Conservation (phyloP, 2,329 filamentous ascomycete species). For the Ceratocystiopsis minuta region DNA sequence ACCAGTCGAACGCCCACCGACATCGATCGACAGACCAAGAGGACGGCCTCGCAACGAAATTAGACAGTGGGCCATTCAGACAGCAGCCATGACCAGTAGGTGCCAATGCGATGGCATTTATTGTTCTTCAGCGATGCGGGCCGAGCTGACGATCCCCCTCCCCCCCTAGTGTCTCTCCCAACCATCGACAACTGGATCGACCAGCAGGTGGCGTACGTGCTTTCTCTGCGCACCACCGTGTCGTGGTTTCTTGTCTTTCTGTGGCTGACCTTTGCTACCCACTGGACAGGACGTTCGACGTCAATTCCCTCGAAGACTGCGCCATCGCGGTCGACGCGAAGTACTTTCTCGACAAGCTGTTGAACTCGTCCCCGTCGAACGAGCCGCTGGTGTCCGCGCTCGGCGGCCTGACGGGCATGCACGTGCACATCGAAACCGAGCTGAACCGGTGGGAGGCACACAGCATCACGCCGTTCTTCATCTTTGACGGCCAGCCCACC, state of each 20-base stretch:
- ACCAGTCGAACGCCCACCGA: too few species aligned
- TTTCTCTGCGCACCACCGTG: not conserved
- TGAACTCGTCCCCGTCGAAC: slow-evolving; percentile 50
- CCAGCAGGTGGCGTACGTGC: not conserved
- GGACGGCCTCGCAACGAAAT: too few species aligned
- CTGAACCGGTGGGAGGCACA: slow-evolving; percentile 53
- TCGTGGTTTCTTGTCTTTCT: not conserved
- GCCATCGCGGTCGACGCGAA: slow-evolving; percentile 76
- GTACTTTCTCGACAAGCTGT: slow-evolving; percentile 67
- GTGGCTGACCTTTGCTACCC: not conserved
- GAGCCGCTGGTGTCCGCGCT: slow-evolving; percentile 83
- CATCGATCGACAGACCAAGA: too few species aligned
- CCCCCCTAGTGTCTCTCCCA: not conserved
- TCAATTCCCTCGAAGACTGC: slow-evolving; percentile 55
- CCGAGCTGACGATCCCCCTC: not conserved
- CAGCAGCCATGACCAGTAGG: too few species aligned
- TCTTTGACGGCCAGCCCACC: slow-evolving; percentile 78
- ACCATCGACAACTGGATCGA: too few species aligned
- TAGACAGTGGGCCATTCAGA: too few species aligned
- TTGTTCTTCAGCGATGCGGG: too few species aligned
- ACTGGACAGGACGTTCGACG: slow-evolving; percentile 33
- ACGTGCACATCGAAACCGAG: slow-evolving; percentile 56
- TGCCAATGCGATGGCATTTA: too few species aligned
- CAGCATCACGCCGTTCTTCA: slow-evolving; percentile 63
- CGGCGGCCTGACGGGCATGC: slow-evolving; percentile 70